phyloP scores from a whole-genome alignment of 2,329 filamentous ascomycete species.

The Aspergillus ochraceoroseus region DNA sequence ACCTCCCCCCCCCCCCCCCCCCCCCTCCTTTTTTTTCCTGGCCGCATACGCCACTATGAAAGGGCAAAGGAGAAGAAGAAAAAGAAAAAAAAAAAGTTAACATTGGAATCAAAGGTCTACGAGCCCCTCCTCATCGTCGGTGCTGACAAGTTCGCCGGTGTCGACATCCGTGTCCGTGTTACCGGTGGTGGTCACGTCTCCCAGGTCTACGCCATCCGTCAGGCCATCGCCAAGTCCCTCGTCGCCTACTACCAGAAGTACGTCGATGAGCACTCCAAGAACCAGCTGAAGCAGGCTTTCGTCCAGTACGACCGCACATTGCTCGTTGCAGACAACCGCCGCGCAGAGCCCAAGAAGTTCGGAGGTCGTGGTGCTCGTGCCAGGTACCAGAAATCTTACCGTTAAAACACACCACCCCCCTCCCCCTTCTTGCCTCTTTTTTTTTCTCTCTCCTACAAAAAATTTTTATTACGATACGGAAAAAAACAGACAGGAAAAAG shows the following conservation, averaged over 20 bases:
- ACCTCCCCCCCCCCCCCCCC: no score
- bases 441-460: slow-evolving; percentile 9
- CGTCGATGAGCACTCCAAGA: slow-evolving; percentile 99
- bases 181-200: slow-evolving; percentile 96
- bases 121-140: slow-evolving; percentile 96
- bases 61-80: not conserved
- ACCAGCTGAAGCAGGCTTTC: slow-evolving; percentile 95
- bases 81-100: slow-evolving; percentile 8
- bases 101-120: slow-evolving; percentile 64
- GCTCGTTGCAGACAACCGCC: slow-evolving; percentile 97
- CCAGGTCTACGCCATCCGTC: slow-evolving; percentile 96
- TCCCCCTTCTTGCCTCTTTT: slow-evolving; percentile 17
- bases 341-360: slow-evolving; percentile 97
- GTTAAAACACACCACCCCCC: slow-evolving; percentile 58
- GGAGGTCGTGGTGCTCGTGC: slow-evolving; percentile 80
- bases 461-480: slow-evolving; percentile 4
- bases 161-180: slow-evolving; percentile 97
- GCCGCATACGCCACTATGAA: no score
- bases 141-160: slow-evolving; percentile 91
- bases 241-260: slow-evolving; percentile 99
- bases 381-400: slow-evolving; percentile 99
- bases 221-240: slow-evolving; percentile 97
- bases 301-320: slow-evolving; percentile 95
- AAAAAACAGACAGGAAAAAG: slow-evolving; percentile 16
- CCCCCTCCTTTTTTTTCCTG: no score